Conservation (phyloP, 306 rosid species). For the Quercus berberidifolia region DNA sequence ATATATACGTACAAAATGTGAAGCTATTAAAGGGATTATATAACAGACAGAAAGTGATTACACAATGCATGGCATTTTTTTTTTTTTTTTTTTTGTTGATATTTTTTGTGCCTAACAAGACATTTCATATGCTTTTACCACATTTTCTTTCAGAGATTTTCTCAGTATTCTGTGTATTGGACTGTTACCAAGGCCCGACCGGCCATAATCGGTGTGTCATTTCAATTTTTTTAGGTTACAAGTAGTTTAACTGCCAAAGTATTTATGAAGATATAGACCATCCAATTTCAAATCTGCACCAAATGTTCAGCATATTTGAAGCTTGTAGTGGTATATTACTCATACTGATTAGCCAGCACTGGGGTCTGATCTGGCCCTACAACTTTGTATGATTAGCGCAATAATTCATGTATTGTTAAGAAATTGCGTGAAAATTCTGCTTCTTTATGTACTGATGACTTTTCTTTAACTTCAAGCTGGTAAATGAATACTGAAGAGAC, state of each 20-base stretch:
- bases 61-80: conserved; percentile 17
- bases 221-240: conserved; percentile 26
- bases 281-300: background rate
- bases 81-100: background rate
- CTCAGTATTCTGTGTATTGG: conserved; percentile 12
- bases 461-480: background rate
- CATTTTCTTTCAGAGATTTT: background rate
- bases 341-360: background rate
- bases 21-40: conserved; percentile 13
- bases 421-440: background rate
- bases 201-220: conserved; percentile 22
- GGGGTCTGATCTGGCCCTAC: background rate
- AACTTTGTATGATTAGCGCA: background rate
- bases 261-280: conserved; percentile 16
- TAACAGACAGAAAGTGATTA: conserved; percentile 24
- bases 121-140: background rate
- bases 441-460: background rate
- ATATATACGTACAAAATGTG: conserved; percentile 18
- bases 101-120: conserved; percentile 12
- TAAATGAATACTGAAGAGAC: background rate
- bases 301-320: conserved; percentile 31
- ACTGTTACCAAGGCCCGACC: conserved; percentile 29
- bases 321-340: background rate
- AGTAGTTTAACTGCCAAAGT: conserved; percentile 13
- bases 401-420: background rate